Base-by-base conservation (phyloP, 1,284 basidiomycete genomes). In the Pascua sp. region DNA sequence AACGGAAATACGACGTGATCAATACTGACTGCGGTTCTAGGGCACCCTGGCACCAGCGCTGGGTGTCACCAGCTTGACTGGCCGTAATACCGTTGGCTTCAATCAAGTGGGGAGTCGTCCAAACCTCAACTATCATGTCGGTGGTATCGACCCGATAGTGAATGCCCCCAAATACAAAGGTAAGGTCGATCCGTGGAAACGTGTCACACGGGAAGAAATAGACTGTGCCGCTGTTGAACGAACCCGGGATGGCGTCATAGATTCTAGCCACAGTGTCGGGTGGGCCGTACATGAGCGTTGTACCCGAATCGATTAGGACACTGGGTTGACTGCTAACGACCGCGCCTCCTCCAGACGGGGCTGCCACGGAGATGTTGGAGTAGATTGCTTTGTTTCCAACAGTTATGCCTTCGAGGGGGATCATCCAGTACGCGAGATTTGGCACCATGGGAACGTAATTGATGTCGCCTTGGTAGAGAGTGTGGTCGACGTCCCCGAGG, bases 161-260 rank as follows among this genome's bases (percentile, higher is more conserved):
- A 11, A 40, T 43, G 42, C 56, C 56, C 24, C 56, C 56, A 38
- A 57, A 47, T 11, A 2, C 11, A 47, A 57, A 38, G 15, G 17
- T 15, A 4, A 57, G 39, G 10, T 17, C 16, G 16, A 57, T 47
- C 11, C 44, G 12, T 10, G 49, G 45, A 37, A 54, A 55, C 18
- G 55, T 55, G 47, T 32, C 44, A 51, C 64, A 66, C 11, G 64
- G 64, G 32, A 66, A 61, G 12, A 58, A 53, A 47, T 64, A 56
- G 47, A 49, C 24, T 7, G 32, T 37, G n/a, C 39, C 52, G 46
- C 15, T 38, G 16, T 53, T 55, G 38, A 7, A 4, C 4, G 48
- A 40, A 17, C 51, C 48, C 10, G 36, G 13, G 41, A 47, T 41
- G 11, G 4, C 5, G 17, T 15, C 7, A 47, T 57, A 61, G 47